These are phyloP conservation scores for Coemansia sp. DNA, from an alignment of 192 early-diverging fungal species.

Conservation along the genomic window DNA sequence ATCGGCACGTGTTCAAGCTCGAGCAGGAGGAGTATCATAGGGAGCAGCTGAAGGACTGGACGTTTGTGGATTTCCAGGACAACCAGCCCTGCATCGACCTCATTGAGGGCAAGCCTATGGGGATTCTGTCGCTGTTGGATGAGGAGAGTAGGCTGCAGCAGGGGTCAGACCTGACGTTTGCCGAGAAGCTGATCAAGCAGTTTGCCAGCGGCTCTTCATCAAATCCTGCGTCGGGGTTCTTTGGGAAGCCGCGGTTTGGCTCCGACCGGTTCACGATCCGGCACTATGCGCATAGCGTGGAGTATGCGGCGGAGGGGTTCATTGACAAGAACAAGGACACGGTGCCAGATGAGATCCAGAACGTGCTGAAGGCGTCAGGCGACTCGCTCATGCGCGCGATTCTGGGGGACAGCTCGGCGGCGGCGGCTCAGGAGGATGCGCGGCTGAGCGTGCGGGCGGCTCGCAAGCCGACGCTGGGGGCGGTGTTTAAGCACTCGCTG, in stretches of 20 bases:
- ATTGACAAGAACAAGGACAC: constrained; percentile 99
- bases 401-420: constrained; percentile 31
- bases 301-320: constrained; percentile 92
- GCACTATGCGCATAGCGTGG: constrained; percentile 95
- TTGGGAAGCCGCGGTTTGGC: constrained; percentile 90
- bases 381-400: constrained; percentile 85
- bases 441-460: constrained; percentile 36
- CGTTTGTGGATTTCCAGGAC: constrained; percentile 98
- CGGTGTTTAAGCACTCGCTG: constrained; percentile 93
- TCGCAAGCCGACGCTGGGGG: constrained; percentile 91
- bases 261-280: constrained; percentile 86
- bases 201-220: constrained; percentile 47
- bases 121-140: constrained; percentile 93
- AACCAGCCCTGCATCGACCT: constrained; percentile 99
- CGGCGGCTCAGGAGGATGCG: background rate
- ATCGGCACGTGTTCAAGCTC: constrained; percentile 97
- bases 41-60: constrained; percentile 93
- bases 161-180: constrained; percentile 81
- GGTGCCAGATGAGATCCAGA: constrained; percentile 88
- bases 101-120: constrained; percentile 88
- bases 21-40: constrained; percentile 98
- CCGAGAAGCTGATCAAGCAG: constrained; percentile 88
- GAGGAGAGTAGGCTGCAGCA: constrained; percentile 89
- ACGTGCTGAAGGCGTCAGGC: constrained; percentile 70
- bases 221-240: constrained; percentile 46